A percentile compares a stretch with the other conserved stretches of the same genome.
phyloP scores from a whole-genome alignment of 768 basidiomycete species.

The Naganishia friedmannii region DNA sequence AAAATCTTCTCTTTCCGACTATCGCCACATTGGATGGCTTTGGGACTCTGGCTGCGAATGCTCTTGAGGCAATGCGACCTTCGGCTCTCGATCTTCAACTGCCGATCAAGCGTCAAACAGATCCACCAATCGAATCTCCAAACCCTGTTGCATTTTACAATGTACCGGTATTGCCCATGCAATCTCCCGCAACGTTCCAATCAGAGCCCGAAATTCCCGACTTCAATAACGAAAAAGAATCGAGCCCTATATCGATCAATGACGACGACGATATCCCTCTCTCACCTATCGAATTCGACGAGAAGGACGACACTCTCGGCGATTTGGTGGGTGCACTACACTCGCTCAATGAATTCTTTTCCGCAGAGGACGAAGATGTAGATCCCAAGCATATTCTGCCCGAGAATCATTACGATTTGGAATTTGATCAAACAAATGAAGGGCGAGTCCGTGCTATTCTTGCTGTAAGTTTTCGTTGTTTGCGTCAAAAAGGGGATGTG shows the following conservation, averaged over 20 bases:
- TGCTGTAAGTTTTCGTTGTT: slow-evolving; percentile 40
- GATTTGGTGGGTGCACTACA: slow-evolving; percentile 59
- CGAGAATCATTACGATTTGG: slow-evolving; percentile 18
- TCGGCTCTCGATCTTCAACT: slow-evolving; percentile 12
- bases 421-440: slow-evolving; percentile 37
- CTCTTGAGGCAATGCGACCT: slow-evolving; percentile 17
- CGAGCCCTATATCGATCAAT: not conserved
- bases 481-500: no score
- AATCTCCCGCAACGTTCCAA: not conserved
- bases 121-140: not conserved
- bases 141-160: not conserved
- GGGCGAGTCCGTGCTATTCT: slow-evolving; percentile 44
- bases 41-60: slow-evolving; percentile 1
- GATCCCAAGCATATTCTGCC: not conserved
- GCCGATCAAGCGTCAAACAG: not conserved
- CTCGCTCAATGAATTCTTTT: slow-evolving; percentile 53
- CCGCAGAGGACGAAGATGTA: slow-evolving; percentile 40
- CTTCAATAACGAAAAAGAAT: not conserved
- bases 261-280: slow-evolving; percentile 4
- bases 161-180: not conserved
- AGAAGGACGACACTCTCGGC: slow-evolving; percentile 55
- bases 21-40: slow-evolving; percentile 16
- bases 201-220: not conserved
- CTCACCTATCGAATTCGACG: slow-evolving; percentile 7
- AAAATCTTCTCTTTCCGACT: slow-evolving; percentile 8